These are phyloP conservation scores for Candida gigantensis DNA, from an alignment of 1,139 yeast species.

Conservation along the genomic window DNA sequence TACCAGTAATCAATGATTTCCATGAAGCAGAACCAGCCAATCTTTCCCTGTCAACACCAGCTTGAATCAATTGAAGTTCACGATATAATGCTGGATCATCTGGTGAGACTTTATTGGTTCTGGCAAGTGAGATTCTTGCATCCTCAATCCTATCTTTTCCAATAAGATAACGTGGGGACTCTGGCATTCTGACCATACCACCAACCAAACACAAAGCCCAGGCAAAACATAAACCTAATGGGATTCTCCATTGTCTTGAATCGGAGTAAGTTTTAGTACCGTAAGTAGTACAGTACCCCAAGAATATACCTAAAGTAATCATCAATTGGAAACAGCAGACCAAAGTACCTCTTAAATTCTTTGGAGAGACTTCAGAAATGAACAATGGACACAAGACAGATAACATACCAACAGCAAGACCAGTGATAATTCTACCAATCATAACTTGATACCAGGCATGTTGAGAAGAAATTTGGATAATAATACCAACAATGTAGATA, in stretches of 20 bases:
- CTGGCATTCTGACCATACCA: constrained; percentile 64
- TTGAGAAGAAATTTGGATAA: constrained; percentile 44
- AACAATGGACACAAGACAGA: constrained; percentile 68
- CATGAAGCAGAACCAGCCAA: constrained; percentile 69
- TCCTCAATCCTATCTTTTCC: constrained; percentile 40
- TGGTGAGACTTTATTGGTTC: constrained; percentile 59
- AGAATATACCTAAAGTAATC: constrained; percentile 67
- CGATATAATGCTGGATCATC: constrained; percentile 59
- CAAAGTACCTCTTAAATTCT: constrained; percentile 67
- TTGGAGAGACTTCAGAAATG: constrained; percentile 73
- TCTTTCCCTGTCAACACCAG: constrained; percentile 64
- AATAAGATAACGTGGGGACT: constrained; percentile 57
- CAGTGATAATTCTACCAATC: constrained; percentile 66
- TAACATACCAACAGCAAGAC: constrained; percentile 69
- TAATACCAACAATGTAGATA: constrained; percentile 50
- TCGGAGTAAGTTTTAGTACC: constrained; percentile 56
- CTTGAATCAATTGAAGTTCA: constrained; percentile 61
- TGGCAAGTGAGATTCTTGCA: constrained; percentile 56
- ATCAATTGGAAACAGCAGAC: constrained; percentile 70
- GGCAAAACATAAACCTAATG: constrained; percentile 60
- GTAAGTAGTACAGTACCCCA: constrained; percentile 67
- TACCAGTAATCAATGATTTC: constrained; percentile 64
- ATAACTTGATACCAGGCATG: constrained; percentile 52
- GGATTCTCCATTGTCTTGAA: constrained; percentile 65
- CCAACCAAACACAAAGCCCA: constrained; percentile 53